Conservation (phyloP, 108 stramenopile species). For the Cyclotella baltica region DNA sequence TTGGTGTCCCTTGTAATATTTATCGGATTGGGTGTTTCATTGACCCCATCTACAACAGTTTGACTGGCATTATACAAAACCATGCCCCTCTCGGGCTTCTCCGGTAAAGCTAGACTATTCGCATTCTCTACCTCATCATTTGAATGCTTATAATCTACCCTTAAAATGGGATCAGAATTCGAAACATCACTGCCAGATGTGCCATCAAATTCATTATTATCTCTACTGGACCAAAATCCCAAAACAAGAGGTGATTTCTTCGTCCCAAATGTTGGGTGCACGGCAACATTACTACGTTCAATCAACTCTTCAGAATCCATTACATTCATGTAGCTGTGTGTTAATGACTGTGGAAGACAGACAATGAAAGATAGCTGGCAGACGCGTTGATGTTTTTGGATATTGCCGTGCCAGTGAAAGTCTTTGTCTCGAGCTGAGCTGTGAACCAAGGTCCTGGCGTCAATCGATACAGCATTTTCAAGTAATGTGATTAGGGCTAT, state of each 20-base stretch:
- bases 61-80: background rate
- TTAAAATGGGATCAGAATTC: background rate
- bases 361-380: background rate
- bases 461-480: background rate
- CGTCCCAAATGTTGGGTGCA: background rate
- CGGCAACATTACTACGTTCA: background rate
- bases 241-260: constrained; percentile 2
- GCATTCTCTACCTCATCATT: too few species aligned
- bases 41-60: background rate
- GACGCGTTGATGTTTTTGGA: background rate
- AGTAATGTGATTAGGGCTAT: background rate
- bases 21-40: background rate
- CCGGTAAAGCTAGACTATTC: too few species aligned
- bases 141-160: constrained; percentile 4
- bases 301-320: background rate
- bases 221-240: constrained; percentile 2
- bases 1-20: background rate
- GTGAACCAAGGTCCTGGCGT: background rate
- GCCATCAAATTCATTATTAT: background rate
- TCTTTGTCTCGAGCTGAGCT: too few species aligned
- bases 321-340: background rate
- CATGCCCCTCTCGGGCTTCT: too few species aligned
- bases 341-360: background rate
- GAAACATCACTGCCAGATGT: background rate
- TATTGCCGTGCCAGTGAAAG: background rate